These are phyloP conservation scores for Citrus maxima DNA, from an alignment of 345 rosid genomes.

Conservation along the genomic window DNA sequence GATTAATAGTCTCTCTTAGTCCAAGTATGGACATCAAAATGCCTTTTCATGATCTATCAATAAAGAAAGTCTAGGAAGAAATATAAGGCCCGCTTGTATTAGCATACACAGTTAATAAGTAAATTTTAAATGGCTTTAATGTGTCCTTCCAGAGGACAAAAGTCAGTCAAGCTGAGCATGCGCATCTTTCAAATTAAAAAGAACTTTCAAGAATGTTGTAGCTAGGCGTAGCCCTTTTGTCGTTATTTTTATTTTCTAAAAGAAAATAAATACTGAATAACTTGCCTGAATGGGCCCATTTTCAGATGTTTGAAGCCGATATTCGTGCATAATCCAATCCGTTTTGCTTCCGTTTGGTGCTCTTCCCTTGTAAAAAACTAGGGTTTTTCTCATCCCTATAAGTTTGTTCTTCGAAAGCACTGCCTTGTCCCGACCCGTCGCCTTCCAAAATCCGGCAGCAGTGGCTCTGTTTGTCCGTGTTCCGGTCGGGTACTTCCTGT, in stretches of 20 bases:
- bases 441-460: conserved; percentile 94
- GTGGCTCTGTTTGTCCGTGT: conserved; percentile 92
- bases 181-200: background rate
- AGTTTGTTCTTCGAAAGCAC: conserved; percentile 70
- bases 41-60: background rate
- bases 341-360: conserved; percentile 89
- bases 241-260: too few species aligned
- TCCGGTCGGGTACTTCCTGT: conserved; percentile 95
- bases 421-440: conserved; percentile 93
- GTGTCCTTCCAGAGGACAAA: conserved; percentile 4
- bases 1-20: too few species aligned
- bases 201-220: background rate
- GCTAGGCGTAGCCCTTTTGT: background rate
- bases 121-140: conserved; percentile 6
- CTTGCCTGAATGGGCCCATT: conserved; percentile 72
- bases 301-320: conserved; percentile 75
- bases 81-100: background rate
- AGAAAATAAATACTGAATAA: background rate
- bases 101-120: background rate
- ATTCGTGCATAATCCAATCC: conserved; percentile 98
- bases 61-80: background rate
- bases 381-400: conserved; percentile 93
- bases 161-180: conserved; percentile 24
- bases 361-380: conserved; percentile 87
- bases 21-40: too few species aligned